phyloP scores from a whole-genome alignment of 306 rosid genomes.

The Pueraria montana region DNA sequence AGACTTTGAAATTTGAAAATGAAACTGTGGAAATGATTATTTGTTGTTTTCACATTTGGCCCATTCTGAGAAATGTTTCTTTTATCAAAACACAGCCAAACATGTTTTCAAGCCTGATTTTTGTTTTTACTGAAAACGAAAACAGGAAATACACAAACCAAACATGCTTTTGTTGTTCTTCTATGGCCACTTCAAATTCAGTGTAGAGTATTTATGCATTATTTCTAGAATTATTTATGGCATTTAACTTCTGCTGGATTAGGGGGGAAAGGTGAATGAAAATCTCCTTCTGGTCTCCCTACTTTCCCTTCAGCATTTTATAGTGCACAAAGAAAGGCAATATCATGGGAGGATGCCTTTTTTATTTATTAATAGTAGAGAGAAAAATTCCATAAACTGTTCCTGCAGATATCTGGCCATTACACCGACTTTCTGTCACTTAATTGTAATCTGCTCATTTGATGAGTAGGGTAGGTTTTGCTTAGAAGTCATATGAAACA shows the following conservation, averaged over 20 bases:
- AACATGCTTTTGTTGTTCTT: background rate
- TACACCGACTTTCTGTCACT: background rate
- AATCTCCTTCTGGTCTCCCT: background rate
- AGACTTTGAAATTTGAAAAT: background rate
- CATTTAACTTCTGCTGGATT: background rate
- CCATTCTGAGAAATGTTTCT: background rate
- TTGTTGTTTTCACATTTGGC: background rate
- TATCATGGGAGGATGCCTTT: background rate
- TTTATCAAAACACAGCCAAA: background rate
- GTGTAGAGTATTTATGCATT: background rate
- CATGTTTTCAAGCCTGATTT: background rate
- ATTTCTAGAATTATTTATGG: background rate
- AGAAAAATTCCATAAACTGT: background rate
- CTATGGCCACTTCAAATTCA: background rate
- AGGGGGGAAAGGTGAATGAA: background rate
- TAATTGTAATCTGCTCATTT: background rate
- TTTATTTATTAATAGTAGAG: background rate
- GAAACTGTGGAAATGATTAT: background rate
- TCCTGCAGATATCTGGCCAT: background rate
- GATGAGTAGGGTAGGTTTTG: slow-evolving; percentile 9
- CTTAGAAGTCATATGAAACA: slow-evolving; percentile 17
- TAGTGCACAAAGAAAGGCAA: slow-evolving; percentile 10
- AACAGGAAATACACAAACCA: background rate
- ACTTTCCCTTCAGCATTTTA: background rate
- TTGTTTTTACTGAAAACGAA: background rate